Evolutionary conservation across 2,329 filamentous ascomycete genomes (phyloP).

Genomic region (Trichoderma polysporum): DNA sequence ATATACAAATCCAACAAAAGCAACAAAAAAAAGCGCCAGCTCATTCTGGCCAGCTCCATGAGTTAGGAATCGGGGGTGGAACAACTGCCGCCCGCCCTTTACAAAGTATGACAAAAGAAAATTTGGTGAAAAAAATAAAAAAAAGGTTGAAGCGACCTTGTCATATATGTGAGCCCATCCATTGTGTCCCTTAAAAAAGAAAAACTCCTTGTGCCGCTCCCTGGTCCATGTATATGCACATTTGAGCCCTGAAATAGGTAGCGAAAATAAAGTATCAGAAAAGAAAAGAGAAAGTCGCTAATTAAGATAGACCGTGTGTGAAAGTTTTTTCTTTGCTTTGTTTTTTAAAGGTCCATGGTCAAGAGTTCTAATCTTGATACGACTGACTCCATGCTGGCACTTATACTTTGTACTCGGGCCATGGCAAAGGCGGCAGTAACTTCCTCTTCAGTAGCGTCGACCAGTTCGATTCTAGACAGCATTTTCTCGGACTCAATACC

Average conservation of each 20-base stretch:
- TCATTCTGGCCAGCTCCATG: background rate
- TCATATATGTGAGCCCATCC: background rate
- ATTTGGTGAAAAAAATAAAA: background rate
- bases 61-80: background rate
- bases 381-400: constrained; percentile 38
- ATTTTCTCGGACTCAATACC: constrained; percentile 64
- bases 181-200: background rate
- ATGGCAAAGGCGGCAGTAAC: constrained; percentile 44
- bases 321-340: background rate
- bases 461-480: constrained; percentile 61
- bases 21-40: background rate
- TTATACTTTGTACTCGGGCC: constrained; percentile 52
- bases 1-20: constrained; percentile 15
- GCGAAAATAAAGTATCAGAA: background rate
- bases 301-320: background rate
- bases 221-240: constrained; percentile 16
- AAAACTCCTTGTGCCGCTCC: constrained; percentile 17
- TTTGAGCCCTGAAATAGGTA: constrained; percentile 1
- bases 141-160: background rate
- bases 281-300: constrained; percentile 4
- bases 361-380: constrained; percentile 40
- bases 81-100: background rate
- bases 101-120: constrained; percentile 4
- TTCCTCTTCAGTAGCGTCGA: constrained; percentile 56
- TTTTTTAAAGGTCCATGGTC: constrained; percentile 35